Evolutionary conservation across 116 monocot species (phyloP), one percentile per base, ranked within the genome.

Genomic region (Dioscorea cayenensis): DNA sequence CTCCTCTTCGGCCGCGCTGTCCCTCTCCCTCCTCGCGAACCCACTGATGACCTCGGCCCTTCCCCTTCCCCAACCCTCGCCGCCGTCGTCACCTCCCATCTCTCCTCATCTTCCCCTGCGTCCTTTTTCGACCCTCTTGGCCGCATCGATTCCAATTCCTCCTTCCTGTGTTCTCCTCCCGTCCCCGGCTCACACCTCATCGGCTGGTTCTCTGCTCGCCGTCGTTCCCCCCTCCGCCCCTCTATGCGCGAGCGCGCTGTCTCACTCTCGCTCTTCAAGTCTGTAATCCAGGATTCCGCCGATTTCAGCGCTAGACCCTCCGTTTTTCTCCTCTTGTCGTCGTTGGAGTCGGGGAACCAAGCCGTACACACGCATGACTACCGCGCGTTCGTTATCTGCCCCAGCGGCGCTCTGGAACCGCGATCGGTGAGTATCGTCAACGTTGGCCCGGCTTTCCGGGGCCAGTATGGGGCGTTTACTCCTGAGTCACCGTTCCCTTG

Each of bases 301-400:
- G 8, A 28, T 25, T 28, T 27, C 25, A 60, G 71, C 63, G 32
- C 28, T 18, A 55, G 55, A 21, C 52, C 75, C 2, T 81, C 74
- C 66, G 51, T 93, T 71, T 83, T 92, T 65, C 73, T 93, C 55
- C 87, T 92, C 25, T 62, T 90, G 19, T 88, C 87, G 36, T 73
- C 79, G 18, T 84, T 76, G 21, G 55, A 75, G 62, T 60, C 86
- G 23, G 64, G 69, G 3, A 88, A 85, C 75, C 77, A 64, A 1
- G 84, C 90, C 21, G 68, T 88, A 25, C 97, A 96, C 83, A 90
- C 84, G 13, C 84, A 92, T 74, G 92, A 86, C 35, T 90, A 90
- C 83, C 74, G 86, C 14, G 84, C 88, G 0, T 97, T 84, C 36
- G 65, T 81, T 35, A 69, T 86, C 62, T 63, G 48, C 49, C 29